Percentiles rank a stretch among this genome's conserved stretches.
These are phyloP conservation scores for Chrysoporthe puriensis DNA, from an alignment of 2,329 filamentous ascomycete genomes.

Conservation along the genomic window DNA sequence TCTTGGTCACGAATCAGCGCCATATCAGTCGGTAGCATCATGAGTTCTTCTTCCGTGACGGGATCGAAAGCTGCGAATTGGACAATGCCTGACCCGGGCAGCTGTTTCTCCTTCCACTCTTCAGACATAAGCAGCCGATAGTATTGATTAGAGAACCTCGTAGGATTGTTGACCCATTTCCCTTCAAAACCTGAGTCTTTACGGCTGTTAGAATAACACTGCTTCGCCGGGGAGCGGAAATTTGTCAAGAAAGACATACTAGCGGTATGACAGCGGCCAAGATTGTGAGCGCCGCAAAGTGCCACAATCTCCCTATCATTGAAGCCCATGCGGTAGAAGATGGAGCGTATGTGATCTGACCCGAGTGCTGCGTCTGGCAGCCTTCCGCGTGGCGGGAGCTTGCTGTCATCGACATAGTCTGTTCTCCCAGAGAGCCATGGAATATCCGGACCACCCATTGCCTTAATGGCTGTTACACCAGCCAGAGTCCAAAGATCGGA, in stretches of 20 bases:
- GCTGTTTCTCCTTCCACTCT: slow-evolving; percentile 51
- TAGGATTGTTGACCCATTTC: slow-evolving; percentile 43
- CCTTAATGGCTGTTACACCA: slow-evolving; percentile 59
- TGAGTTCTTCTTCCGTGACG: slow-evolving; percentile 58
- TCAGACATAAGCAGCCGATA: slow-evolving; percentile 40
- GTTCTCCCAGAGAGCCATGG: slow-evolving; percentile 62
- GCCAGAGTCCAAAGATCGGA: slow-evolving; percentile 68
- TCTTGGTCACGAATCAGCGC: slow-evolving; percentile 56
- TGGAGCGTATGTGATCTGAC: slow-evolving; percentile 79
- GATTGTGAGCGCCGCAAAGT: slow-evolving; percentile 80
- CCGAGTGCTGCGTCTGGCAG: slow-evolving; percentile 81
- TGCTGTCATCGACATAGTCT: slow-evolving; percentile 64
- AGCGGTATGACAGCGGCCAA: slow-evolving; percentile 69
- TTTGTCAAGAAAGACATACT: slow-evolving; percentile 10
- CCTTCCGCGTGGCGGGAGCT: slow-evolving; percentile 58
- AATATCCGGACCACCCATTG: slow-evolving; percentile 63
- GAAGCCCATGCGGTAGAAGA: slow-evolving; percentile 98
- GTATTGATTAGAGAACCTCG: slow-evolving; percentile 44
- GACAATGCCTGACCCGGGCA: slow-evolving; percentile 52
- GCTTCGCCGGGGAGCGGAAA: background rate
- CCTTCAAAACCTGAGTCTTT: slow-evolving; percentile 50
- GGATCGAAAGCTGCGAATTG: slow-evolving; percentile 65
- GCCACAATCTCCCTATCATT: slow-evolving; percentile 96
- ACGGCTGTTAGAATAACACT: background rate
- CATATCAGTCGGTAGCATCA: slow-evolving; percentile 71